Evolutionary conservation across 1,284 basidiomycete genomes (phyloP), one percentile per base, ranked within the genome.

Genomic region (Athelia sp.): DNA sequence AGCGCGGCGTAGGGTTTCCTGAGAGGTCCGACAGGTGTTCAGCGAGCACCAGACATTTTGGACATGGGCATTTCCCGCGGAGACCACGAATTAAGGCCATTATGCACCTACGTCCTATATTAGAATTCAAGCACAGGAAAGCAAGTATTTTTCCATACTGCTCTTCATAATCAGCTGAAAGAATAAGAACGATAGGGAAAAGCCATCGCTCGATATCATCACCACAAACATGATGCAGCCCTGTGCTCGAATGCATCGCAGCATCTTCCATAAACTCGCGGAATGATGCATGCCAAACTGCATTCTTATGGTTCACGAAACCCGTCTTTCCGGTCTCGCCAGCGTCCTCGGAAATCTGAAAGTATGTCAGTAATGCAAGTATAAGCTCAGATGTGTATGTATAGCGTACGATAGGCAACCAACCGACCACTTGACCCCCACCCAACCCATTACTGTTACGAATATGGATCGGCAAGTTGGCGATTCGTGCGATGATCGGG

Each of bases 391-490:
- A 1, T 77, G 22, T 54, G 53, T 75, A 72, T 1, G 54, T 66
- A 47, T 64, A 57, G 3, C 61, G 52, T 55, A 76, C 70, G 43
- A 76, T 64, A 40, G 72, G 73, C 9, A 76, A 49, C 68, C 70
- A 77, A 0, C 74, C 69, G 0, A 78, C 68, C 19, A 76, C 47
- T 0, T 52, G 46, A 4, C 67, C 69, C 21, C 71, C 70, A 4
- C 71, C 72, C 21, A 65, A 17, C 0, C 64, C 65, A 3, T 56
- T 45, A 1, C 69, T 52, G 60, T 76, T 76, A 1, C 62, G 48
- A 13, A 77, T 68, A 0, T 67, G 46, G 0, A 52, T 36, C 0
- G 68, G 67, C 1, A 78, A 54, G 53, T 75, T 73, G 0, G 54
- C 66, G 46, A 64, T 57, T 3, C 62, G 52, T 0, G 62, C 70